A percentile compares a stretch with the other conserved stretches of the same genome.
Conservation (phyloP, 2,329 filamentous ascomycete species). For the Fusarium citri region DNA sequence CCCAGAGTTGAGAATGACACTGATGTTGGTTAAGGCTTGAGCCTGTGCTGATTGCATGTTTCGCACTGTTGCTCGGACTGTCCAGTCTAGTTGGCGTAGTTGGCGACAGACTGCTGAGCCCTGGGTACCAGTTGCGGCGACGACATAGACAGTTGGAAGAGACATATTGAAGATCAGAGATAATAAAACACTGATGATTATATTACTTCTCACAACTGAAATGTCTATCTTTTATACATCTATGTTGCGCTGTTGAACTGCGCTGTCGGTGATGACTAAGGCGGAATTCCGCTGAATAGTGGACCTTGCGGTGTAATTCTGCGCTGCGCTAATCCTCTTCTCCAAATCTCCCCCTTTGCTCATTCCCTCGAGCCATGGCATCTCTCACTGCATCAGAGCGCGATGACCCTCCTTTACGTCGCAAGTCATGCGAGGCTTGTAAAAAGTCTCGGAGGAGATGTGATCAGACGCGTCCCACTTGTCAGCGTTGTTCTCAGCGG, state of each 20-base stretch:
- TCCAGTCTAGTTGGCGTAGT: slow-evolving; percentile 3
- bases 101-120: slow-evolving; percentile 4
- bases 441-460: slow-evolving; percentile 1
- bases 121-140: slow-evolving; percentile 6
- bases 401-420: neutral
- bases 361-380: neutral
- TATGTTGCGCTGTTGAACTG: neutral
- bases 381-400: neutral
- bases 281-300: slow-evolving; percentile 7
- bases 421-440: slow-evolving; percentile 7
- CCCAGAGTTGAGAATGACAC: neutral
- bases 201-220: rapidly evolving
- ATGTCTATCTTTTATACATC: neutral
- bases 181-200: rapidly evolving
- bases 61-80: slow-evolving; percentile 5
- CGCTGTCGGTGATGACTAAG: neutral
- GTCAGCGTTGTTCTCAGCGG: slow-evolving; percentile 2
- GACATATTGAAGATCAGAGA: neutral
- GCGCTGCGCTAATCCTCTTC: neutral
- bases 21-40: neutral
- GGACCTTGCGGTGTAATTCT: neutral
- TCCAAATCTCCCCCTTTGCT: neutral
- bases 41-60: neutral
- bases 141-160: neutral
- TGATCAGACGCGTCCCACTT: neutral